Evolutionary conservation across 768 basidiomycete species (phyloP).

Genomic region (Hydnomerulius pinastri): DNA sequence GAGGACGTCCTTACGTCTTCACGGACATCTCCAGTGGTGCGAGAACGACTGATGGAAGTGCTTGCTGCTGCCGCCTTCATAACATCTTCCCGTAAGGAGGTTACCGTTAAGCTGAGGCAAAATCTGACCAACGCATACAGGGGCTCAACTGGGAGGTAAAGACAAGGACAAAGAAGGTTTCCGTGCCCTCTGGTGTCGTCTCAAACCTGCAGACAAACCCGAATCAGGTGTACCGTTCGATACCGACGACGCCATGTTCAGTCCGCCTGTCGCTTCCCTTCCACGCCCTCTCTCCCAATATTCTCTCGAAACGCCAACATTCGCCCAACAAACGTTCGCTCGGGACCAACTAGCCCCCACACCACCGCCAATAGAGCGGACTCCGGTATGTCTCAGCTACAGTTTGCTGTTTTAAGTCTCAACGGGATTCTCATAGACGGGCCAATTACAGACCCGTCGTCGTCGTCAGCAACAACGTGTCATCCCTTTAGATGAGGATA

Average conservation of each 20-base stretch:
- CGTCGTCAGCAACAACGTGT: slow-evolving; percentile 36
- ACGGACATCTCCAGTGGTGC: slow-evolving; percentile 75
- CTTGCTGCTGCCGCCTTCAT: slow-evolving; percentile 78
- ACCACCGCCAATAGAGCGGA: slow-evolving; percentile 28
- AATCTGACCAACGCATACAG: slow-evolving; percentile 13
- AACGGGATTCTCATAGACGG: background rate
- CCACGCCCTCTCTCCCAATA: slow-evolving; percentile 32
- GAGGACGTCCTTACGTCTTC: slow-evolving; percentile 69
- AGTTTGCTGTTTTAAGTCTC: background rate
- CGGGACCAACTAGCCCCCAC: slow-evolving; percentile 25
- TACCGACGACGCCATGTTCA: slow-evolving; percentile 78
- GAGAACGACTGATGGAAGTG: slow-evolving; percentile 78
- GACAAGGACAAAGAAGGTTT: slow-evolving; percentile 54
- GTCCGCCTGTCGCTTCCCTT: slow-evolving; percentile 50
- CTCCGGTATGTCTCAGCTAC: slow-evolving; percentile 15
- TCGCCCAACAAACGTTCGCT: slow-evolving; percentile 39
- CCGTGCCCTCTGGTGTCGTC: slow-evolving; percentile 73
- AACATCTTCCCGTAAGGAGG: slow-evolving; percentile 25
- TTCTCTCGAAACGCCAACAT: slow-evolving; percentile 37
- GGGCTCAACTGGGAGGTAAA: slow-evolving; percentile 21
- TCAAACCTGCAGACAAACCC: slow-evolving; percentile 79
- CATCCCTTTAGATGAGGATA: slow-evolving; percentile 83
- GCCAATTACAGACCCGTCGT: slow-evolving; percentile 15
- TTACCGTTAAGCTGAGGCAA: too few species aligned
- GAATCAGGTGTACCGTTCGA: slow-evolving; percentile 84